Conservation (phyloP, 805 yeast species). For the Sugiyamaella marilandica region DNA sequence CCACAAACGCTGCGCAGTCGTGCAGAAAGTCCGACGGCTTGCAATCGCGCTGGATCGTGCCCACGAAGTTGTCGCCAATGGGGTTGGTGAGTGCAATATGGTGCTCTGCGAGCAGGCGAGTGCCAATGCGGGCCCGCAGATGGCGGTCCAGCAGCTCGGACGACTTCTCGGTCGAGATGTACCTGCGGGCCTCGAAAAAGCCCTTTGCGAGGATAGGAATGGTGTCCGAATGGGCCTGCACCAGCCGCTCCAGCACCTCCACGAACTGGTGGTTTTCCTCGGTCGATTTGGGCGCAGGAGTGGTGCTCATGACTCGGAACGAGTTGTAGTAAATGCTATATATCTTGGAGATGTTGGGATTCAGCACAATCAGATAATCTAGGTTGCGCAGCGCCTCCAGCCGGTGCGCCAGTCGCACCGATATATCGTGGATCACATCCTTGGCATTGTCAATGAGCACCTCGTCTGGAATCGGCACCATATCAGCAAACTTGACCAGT, state of each 20-base stretch:
- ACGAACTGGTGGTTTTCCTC: slow-evolving; percentile 55
- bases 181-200: slow-evolving; percentile 58
- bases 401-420: slow-evolving; percentile 54
- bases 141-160: slow-evolving; percentile 68
- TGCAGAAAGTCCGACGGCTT: slow-evolving; percentile 59
- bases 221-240: slow-evolving; percentile 79
- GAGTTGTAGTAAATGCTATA: slow-evolving; percentile 71
- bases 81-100: slow-evolving; percentile 60
- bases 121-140: slow-evolving; percentile 75
- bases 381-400: slow-evolving; percentile 62
- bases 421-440: slow-evolving; percentile 24
- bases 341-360: slow-evolving; percentile 78
- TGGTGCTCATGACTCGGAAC: slow-evolving; percentile 46
- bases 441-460: slow-evolving; percentile 31
- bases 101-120: slow-evolving; percentile 83
- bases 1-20: slow-evolving; percentile 67
- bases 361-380: slow-evolving; percentile 80
- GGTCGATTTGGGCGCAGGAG: slow-evolving; percentile 42
- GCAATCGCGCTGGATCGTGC: slow-evolving; percentile 61
- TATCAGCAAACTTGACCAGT: slow-evolving; percentile 23
- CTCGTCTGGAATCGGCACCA: slow-evolving; percentile 25
- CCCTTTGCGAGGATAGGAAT: slow-evolving; percentile 79
- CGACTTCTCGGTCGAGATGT: slow-evolving; percentile 43
- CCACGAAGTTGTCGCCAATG: slow-evolving; percentile 46
- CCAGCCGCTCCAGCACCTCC: slow-evolving; percentile 50